Conservation (phyloP, 371 early-diverging fungal species). For the Lichtheimia hyalospora region DNA sequence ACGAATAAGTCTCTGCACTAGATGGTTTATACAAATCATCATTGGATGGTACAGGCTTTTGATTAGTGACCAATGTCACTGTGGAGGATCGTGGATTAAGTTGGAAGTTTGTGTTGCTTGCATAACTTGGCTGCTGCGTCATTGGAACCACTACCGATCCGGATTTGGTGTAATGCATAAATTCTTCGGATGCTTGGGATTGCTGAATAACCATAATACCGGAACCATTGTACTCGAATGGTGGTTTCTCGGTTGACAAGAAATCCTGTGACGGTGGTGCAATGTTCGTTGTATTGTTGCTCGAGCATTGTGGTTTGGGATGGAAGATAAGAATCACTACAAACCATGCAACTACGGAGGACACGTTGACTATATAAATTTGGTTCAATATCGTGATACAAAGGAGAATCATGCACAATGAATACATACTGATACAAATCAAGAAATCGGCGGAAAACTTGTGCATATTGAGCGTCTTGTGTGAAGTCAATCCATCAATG, state of each 20-base stretch:
- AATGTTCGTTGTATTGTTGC: neutral
- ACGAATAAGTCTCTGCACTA: too few species aligned
- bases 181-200: constrained; percentile 22
- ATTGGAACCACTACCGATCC: constrained; percentile 14
- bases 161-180: constrained; percentile 16
- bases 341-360: constrained; percentile 32
- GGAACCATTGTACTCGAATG: constrained; percentile 13
- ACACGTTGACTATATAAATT: constrained; percentile 30
- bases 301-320: constrained; percentile 21
- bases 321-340: constrained; percentile 46
- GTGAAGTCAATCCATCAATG: constrained; percentile 36
- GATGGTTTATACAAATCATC: too few species aligned
- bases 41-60: neutral
- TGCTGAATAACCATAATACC: constrained; percentile 18
- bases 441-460: constrained; percentile 46
- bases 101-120: constrained; percentile 4
- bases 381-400: neutral
- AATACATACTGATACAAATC: constrained; percentile 45
- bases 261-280: constrained; percentile 13
- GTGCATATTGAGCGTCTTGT: constrained; percentile 27
- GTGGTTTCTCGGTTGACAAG: constrained; percentile 12
- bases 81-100: neutral
- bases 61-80: neutral
- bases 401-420: too few species aligned
- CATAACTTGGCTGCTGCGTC: constrained; percentile 5